These are phyloP conservation scores for Vitis cinerea DNA, from an alignment of 164 flowering plant species.

Conservation along the genomic window DNA sequence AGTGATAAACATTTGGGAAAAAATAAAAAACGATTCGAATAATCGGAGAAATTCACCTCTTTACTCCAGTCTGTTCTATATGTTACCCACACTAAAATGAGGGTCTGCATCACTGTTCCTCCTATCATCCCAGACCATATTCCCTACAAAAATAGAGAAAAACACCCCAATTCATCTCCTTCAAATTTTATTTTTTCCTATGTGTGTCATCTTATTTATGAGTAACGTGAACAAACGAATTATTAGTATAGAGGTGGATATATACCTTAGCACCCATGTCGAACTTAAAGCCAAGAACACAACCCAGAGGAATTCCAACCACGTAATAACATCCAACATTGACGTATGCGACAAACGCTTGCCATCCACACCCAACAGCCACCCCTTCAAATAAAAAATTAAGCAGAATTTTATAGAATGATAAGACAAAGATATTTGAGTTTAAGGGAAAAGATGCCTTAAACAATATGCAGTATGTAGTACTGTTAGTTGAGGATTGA, in stretches of 20 bases:
- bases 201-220: background rate
- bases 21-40: no score
- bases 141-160: slow-evolving; percentile 33
- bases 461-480: no score
- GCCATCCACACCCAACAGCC: slow-evolving; percentile 78
- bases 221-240: background rate
- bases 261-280: slow-evolving; percentile 60
- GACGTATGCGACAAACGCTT: slow-evolving; percentile 58
- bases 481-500: no score
- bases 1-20: no score
- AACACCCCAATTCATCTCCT: no score
- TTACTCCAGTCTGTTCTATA: slow-evolving; percentile 49
- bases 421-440: no score
- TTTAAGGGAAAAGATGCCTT: no score
- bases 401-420: background rate
- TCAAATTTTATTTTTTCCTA: no score
- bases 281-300: slow-evolving; percentile 53
- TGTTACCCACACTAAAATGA: slow-evolving; percentile 49
- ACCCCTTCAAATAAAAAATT: slow-evolving; percentile 36
- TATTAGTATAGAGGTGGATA: background rate
- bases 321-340: slow-evolving; percentile 65
- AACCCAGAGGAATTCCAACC: slow-evolving; percentile 61
- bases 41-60: slow-evolving; percentile 32
- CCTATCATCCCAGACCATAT: slow-evolving; percentile 75
- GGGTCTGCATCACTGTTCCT: slow-evolving; percentile 56